These are phyloP conservation scores for Hygrophila difformis DNA, from an alignment of 257 asterid species.

Conservation along the genomic window DNA sequence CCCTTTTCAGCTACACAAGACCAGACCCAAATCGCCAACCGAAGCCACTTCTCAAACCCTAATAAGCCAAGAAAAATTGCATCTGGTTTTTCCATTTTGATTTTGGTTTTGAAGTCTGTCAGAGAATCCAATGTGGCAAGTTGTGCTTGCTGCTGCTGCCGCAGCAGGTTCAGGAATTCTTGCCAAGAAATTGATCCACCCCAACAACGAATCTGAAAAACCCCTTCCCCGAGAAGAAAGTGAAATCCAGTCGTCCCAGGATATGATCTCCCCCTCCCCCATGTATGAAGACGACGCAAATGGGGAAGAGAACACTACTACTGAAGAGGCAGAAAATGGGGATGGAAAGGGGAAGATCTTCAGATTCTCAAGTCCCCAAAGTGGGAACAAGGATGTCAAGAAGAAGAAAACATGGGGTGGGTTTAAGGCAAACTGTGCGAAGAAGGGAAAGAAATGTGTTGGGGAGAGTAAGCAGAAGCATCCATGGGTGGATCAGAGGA, in stretches of 20 bases:
- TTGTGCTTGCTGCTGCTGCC: conserved; percentile 55
- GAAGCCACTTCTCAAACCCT: no score
- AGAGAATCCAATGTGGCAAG: conserved; percentile 52
- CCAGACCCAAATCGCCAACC: no score
- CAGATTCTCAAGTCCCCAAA: conserved; percentile 48
- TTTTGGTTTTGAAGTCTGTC: no score
- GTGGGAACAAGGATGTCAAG: conserved; percentile 16
- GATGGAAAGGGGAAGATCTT: conserved; percentile 34
- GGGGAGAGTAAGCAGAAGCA: conserved; percentile 28
- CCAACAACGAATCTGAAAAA: conserved; percentile 17
- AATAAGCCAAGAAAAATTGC: no score
- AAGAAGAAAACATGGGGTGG: conserved; percentile 29
- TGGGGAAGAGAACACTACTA: no score
- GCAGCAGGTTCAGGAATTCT: conserved; percentile 77
- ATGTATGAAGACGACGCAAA: no score
- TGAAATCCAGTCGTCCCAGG: no score
- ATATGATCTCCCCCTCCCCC: no score
- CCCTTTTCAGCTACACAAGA: no score
- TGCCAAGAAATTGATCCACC: conserved; percentile 48
- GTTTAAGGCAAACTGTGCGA: conserved; percentile 17
- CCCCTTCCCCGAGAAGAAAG: conserved; percentile 11
- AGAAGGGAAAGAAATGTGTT: conserved; percentile 32
- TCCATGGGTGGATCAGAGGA: no score
- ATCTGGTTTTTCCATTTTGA: no score
- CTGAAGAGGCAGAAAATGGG: conserved; percentile 15